These are phyloP conservation scores for Ustilago lituana DNA, from an alignment of 1,284 basidiomycete species.

Conservation along the genomic window DNA sequence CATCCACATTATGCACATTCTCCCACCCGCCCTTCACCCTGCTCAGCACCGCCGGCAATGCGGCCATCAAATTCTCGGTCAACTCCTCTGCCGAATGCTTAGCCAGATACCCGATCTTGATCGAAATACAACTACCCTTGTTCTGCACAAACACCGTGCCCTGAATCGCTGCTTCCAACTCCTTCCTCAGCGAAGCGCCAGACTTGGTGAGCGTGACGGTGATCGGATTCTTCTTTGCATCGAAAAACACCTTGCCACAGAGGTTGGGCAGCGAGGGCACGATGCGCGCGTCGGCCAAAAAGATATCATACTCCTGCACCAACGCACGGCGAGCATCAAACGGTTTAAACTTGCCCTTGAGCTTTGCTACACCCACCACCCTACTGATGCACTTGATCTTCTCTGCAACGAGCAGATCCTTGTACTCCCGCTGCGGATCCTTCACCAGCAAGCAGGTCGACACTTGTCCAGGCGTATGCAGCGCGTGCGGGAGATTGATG, in stretches of 20 bases:
- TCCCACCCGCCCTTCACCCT: slow-evolving; percentile 83
- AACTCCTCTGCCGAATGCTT: slow-evolving; percentile 80
- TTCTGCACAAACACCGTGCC: slow-evolving; percentile 87
- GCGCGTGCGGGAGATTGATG: slow-evolving; percentile 72
- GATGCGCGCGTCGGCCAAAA: slow-evolving; percentile 90
- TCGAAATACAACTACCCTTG: slow-evolving; percentile 68
- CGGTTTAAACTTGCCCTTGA: slow-evolving; percentile 69
- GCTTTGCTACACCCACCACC: slow-evolving; percentile 80
- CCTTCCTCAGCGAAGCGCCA: slow-evolving; percentile 77
- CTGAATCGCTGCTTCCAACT: slow-evolving; percentile 87
- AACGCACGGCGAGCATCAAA: slow-evolving; percentile 88
- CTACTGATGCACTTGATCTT: slow-evolving; percentile 87
- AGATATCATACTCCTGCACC: slow-evolving; percentile 87
- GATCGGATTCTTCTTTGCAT: slow-evolving; percentile 95
- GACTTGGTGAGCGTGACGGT: slow-evolving; percentile 84
- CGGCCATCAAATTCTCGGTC: slow-evolving; percentile 80
- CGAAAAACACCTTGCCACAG: slow-evolving; percentile 89
- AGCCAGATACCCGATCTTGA: slow-evolving; percentile 80
- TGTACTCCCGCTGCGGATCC: slow-evolving; percentile 94
- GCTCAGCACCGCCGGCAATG: slow-evolving; percentile 79
- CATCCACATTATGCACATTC: slow-evolving; percentile 86
- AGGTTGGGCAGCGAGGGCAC: slow-evolving; percentile 85
- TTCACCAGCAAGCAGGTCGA: slow-evolving; percentile 90
- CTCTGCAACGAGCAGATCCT: slow-evolving; percentile 82
- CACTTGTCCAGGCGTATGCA: slow-evolving; percentile 81